Percentiles rank a stretch among this genome's conserved stretches.
Evolutionary conservation across 2,329 filamentous ascomycete genomes (phyloP).

Genomic region (Stachybotrys chartarum): DNA sequence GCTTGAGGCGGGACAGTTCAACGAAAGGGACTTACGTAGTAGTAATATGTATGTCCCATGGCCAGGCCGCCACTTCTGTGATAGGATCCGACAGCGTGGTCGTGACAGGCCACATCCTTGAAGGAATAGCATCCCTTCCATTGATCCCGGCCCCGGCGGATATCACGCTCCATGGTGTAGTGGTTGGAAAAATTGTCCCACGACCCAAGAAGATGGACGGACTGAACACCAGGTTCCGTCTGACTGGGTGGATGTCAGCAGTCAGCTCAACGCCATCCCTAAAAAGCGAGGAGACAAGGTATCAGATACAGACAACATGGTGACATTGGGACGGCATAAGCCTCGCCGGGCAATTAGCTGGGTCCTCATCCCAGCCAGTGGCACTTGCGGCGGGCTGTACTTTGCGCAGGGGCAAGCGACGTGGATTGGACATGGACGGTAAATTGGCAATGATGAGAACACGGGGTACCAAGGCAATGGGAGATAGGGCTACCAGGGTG

Average conservation of each 20-base stretch:
- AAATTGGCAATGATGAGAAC: neutral
- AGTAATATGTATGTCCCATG: constrained; percentile 93
- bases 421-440: too few relatives aligned
- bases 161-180: constrained; percentile 77
- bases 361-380: neutral
- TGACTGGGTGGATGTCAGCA: constrained; percentile 33
- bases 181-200: constrained; percentile 88
- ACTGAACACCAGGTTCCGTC: constrained; percentile 53
- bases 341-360: neutral
- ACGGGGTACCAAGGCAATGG: neutral
- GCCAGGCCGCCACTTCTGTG: constrained; percentile 71
- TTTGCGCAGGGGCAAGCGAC: neutral
- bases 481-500: neutral
- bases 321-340: neutral
- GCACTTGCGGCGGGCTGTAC: neutral
- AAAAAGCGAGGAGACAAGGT: constrained; percentile 11
- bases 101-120: constrained; percentile 77
- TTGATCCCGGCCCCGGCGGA: constrained; percentile 62
- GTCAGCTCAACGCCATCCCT: constrained; percentile 15
- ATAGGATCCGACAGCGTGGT: constrained; percentile 38
- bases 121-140: constrained; percentile 89
- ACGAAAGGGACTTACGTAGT: constrained; percentile 61
- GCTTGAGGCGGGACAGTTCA: neutral
- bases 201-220: constrained; percentile 78
- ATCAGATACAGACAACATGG: constrained; percentile 11